These are phyloP conservation scores for Malassezia globosa DNA, from an alignment of 1,284 basidiomycete genomes.

Conservation along the genomic window DNA sequence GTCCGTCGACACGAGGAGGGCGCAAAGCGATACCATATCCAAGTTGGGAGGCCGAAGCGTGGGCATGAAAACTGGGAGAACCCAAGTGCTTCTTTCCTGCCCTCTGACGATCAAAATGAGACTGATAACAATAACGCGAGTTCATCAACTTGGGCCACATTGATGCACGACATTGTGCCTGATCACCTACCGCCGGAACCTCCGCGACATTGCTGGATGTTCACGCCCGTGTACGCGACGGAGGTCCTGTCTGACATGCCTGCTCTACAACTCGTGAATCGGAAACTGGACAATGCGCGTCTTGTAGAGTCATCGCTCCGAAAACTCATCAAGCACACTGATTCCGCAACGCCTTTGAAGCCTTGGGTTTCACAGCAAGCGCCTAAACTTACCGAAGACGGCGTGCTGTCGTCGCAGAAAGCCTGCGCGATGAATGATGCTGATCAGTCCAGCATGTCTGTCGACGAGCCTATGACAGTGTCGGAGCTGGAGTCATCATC, in stretches of 20 bases:
- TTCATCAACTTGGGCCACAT: slow-evolving; percentile 22
- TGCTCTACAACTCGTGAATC: slow-evolving; percentile 25
- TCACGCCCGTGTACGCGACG: slow-evolving; percentile 28
- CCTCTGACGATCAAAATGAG: slow-evolving; percentile 25
- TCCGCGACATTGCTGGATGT: slow-evolving; percentile 32
- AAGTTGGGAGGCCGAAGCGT: not conserved
- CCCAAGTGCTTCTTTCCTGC: slow-evolving; percentile 18
- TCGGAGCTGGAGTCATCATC: not conserved
- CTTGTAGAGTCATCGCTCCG: slow-evolving; percentile 31
- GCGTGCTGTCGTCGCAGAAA: not conserved
- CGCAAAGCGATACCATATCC: not conserved
- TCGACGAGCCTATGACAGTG: not conserved
- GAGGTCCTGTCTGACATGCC: slow-evolving; percentile 14
- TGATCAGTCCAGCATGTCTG: not conserved
- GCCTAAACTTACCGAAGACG: not conserved
- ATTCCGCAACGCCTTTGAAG: slow-evolving; percentile 21
- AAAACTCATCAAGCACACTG: slow-evolving; percentile 28
- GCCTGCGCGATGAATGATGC: not conserved
- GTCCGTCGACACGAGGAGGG: too few species aligned
- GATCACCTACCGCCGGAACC: slow-evolving; percentile 29
- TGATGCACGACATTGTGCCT: slow-evolving; percentile 28
- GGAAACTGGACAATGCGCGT: slow-evolving; percentile 33
- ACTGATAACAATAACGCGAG: slow-evolving; percentile 20
- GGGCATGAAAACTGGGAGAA: slow-evolving; percentile 13
- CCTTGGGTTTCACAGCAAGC: not conserved